Evolutionary conservation across 2,329 filamentous ascomycete species (phyloP).

Genomic region (Colletotrichum chrysophilum): DNA sequence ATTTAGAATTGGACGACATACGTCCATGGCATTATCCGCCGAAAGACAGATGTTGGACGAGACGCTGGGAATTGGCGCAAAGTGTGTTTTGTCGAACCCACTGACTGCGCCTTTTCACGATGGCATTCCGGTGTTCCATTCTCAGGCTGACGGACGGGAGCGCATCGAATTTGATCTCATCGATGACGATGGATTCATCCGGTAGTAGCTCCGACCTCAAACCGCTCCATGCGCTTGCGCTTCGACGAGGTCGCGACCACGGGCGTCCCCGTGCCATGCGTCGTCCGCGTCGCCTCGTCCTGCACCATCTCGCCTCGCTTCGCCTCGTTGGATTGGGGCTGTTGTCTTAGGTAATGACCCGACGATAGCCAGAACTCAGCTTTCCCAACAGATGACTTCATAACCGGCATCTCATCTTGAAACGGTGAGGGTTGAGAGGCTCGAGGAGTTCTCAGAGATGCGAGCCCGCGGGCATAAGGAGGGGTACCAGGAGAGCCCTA

Average conservation of each 20-base stretch:
- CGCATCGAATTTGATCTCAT: conserved; percentile 1
- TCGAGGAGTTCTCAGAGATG: background rate
- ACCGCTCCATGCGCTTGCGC: conserved; percentile 10
- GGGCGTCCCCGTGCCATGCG: conserved; percentile 16
- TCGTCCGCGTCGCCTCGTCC: conserved; percentile 7
- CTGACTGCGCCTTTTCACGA: background rate
- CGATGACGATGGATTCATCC: conserved; percentile 18
- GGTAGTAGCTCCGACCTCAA: conserved; percentile 8
- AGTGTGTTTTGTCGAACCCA: background rate
- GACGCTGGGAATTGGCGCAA: background rate
- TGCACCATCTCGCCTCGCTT: conserved; percentile 9
- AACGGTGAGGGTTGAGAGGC: conserved; percentile 10
- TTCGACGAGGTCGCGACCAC: conserved; percentile 12
- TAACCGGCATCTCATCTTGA: conserved; percentile 6
- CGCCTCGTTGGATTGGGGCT: background rate
- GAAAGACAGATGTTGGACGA: background rate
- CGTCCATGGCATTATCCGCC: background rate
- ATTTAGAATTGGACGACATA: background rate
- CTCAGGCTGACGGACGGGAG: background rate
- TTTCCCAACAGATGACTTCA: conserved; percentile 5
- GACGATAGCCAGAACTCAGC: conserved; percentile 2
- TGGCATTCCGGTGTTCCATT: background rate
- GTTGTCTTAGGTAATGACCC: conserved; percentile 6
- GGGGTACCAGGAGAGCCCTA: conserved; percentile 8
- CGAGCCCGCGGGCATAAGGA: conserved; percentile 1